Conservation (phyloP, 1,284 basidiomycete species). For the Fomitopsis betulina region DNA sequence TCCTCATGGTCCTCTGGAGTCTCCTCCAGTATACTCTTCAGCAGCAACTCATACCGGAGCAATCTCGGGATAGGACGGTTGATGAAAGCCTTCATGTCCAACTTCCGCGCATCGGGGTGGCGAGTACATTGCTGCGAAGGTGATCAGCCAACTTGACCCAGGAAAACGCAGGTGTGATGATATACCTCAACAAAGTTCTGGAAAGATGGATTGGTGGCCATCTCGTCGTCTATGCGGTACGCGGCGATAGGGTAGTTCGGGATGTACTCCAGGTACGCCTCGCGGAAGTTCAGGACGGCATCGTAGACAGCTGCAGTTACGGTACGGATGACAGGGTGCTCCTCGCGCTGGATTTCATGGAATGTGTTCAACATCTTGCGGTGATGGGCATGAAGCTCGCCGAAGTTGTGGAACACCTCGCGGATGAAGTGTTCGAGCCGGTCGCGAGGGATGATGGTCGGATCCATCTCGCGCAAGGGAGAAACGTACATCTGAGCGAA, state of each 20-base stretch:
- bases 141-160: background rate
- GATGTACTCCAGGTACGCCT: conserved; percentile 91
- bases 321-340: conserved; percentile 81
- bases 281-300: conserved; percentile 88
- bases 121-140: conserved; percentile 56
- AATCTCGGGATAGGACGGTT: conserved; percentile 87
- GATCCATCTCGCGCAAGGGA: conserved; percentile 69
- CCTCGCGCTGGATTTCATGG: conserved; percentile 84
- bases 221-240: conserved; percentile 88
- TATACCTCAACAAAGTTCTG: conserved; percentile 79
- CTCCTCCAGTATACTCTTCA: conserved; percentile 75
- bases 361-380: conserved; percentile 73
- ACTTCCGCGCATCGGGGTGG: conserved; percentile 69
- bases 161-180: background rate
- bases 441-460: conserved; percentile 73
- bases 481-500: conserved; percentile 65
- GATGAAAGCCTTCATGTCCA: conserved; percentile 87
- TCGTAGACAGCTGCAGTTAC: conserved; percentile 87
- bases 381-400: conserved; percentile 74
- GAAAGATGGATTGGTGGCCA: conserved; percentile 75
- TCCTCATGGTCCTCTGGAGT: conserved; percentile 76
- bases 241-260: conserved; percentile 94
- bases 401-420: conserved; percentile 93
- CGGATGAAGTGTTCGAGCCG: conserved; percentile 76
- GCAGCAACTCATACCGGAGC: conserved; percentile 83